phyloP scores from a whole-genome alignment of 495 filamentous ascomycete species.

The Penicillium odoratum region DNA sequence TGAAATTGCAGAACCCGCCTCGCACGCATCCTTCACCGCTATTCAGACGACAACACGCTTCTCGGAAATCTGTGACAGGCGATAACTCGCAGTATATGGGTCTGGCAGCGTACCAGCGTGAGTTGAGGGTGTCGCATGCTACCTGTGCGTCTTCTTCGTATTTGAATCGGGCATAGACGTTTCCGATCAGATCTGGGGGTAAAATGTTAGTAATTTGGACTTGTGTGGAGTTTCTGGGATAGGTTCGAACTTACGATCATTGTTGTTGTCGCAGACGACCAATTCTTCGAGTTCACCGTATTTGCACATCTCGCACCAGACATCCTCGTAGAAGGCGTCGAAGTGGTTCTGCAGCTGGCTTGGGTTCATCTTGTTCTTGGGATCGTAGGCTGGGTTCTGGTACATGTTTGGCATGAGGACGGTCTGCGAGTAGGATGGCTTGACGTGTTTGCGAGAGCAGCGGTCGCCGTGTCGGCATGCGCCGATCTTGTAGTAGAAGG shows the following conservation, averaged over 20 bases:
- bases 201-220: conserved; percentile 20
- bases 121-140: conserved; percentile 92
- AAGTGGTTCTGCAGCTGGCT: conserved; percentile 97
- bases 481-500: conserved; percentile 95
- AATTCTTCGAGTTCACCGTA: conserved; percentile 89
- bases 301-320: conserved; percentile 99
- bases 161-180: conserved; percentile 99
- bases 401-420: conserved; percentile 98
- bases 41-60: conserved; percentile 95
- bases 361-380: conserved; percentile 93
- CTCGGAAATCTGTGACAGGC: conserved; percentile 96
- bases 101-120: conserved; percentile 93
- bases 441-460: conserved; percentile 97
- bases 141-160: conserved; percentile 95
- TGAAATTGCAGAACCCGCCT: conserved; percentile 98
- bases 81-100: conserved; percentile 97
- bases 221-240: not conserved
- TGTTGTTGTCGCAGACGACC: conserved; percentile 93
- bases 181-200: conserved; percentile 82
- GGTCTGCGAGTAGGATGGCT: conserved; percentile 96
- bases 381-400: conserved; percentile 97
- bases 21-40: conserved; percentile 92
- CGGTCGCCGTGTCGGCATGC: conserved; percentile 98
- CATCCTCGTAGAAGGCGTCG: conserved; percentile 99
- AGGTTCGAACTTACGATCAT: conserved; percentile 69